Percentiles rank a stretch among this genome's conserved stretches.
These are phyloP conservation scores for Boletus tylopilopsis DNA, from an alignment of 768 basidiomycete genomes.

Conservation along the genomic window DNA sequence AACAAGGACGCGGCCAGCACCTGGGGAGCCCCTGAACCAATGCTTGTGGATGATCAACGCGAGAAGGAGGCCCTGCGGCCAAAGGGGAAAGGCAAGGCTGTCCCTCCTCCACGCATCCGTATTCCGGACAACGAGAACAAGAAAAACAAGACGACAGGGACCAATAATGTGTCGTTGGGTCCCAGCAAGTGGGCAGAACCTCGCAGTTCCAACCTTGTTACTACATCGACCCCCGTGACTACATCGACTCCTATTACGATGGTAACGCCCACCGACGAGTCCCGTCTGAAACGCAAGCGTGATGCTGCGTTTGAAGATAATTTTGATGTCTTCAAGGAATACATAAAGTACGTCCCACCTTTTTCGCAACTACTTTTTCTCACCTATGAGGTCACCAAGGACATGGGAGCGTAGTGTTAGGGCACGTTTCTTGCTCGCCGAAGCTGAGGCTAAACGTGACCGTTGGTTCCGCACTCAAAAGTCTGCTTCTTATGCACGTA, in stretches of 20 bases:
- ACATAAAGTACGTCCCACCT: conserved; percentile 23
- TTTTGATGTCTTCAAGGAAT: conserved; percentile 26
- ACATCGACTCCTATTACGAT: conserved; percentile 11
- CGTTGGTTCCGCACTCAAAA: conserved; percentile 32
- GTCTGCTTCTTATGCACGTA: conserved; percentile 25
- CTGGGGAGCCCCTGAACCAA: conserved; percentile 8
- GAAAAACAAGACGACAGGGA: conserved; percentile 17
- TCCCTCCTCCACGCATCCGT: conserved; percentile 24
- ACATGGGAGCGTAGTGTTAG: conserved; percentile 30
- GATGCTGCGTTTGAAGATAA: conserved; percentile 21
- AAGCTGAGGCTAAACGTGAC: conserved; percentile 28
- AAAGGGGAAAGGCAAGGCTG: conserved; percentile 10
- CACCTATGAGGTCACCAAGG: conserved; percentile 11
- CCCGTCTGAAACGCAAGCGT: conserved; percentile 25
- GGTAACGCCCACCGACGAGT: conserved; percentile 16
- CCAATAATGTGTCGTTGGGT: conserved; percentile 22
- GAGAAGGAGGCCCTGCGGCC: conserved; percentile 1
- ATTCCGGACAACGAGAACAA: conserved; percentile 17
- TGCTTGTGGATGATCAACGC: conserved; percentile 3
- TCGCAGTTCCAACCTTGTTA: conserved; percentile 3
- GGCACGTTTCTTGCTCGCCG: conserved; percentile 20
- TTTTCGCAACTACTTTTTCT: not conserved
- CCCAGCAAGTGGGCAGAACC: conserved; percentile 12
- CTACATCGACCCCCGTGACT: conserved; percentile 5
- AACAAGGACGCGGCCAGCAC: conserved; percentile 1